phyloP scores from a whole-genome alignment of 2,329 filamentous ascomycete genomes.

The Cordyceps pruinosa region DNA sequence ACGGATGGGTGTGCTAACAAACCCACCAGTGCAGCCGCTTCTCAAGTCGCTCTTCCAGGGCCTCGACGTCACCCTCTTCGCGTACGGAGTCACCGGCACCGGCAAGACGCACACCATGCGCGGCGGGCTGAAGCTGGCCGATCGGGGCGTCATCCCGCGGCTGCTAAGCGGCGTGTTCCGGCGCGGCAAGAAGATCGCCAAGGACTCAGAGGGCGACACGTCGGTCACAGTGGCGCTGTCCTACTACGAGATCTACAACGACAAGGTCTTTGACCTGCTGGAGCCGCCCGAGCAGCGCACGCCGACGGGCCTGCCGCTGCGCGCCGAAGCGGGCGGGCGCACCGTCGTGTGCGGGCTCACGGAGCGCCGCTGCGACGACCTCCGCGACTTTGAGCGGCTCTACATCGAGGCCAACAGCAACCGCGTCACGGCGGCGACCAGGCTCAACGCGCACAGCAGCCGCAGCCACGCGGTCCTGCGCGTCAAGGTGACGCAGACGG shows the following conservation, averaged over 20 bases:
- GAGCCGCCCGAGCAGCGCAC: conserved; percentile 83
- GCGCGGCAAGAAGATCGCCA: conserved; percentile 74
- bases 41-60: conserved; percentile 89
- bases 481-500: conserved; percentile 77
- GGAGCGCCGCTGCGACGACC: conserved; percentile 70
- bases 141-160: conserved; percentile 81
- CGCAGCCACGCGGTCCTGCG: conserved; percentile 85
- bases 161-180: conserved; percentile 81
- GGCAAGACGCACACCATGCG: conserved; percentile 97
- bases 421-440: conserved; percentile 81
- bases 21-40: conserved; percentile 66
- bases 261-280: conserved; percentile 88
- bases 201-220: conserved; percentile 66
- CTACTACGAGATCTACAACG: conserved; percentile 97
- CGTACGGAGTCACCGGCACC: conserved; percentile 87
- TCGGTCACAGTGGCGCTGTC: conserved; percentile 69
- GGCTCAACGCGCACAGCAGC: conserved; percentile 86
- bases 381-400: conserved; percentile 83
- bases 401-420: conserved; percentile 93
- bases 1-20: not conserved
- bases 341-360: conserved; percentile 81
- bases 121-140: conserved; percentile 76
- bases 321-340: conserved; percentile 80
- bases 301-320: conserved; percentile 68
- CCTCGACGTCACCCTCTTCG: conserved; percentile 82